Percentiles rank a stretch among this genome's conserved stretches.
Conservation (phyloP, 345 rosid genomes). For the Erysimum cheiranthoides region DNA sequence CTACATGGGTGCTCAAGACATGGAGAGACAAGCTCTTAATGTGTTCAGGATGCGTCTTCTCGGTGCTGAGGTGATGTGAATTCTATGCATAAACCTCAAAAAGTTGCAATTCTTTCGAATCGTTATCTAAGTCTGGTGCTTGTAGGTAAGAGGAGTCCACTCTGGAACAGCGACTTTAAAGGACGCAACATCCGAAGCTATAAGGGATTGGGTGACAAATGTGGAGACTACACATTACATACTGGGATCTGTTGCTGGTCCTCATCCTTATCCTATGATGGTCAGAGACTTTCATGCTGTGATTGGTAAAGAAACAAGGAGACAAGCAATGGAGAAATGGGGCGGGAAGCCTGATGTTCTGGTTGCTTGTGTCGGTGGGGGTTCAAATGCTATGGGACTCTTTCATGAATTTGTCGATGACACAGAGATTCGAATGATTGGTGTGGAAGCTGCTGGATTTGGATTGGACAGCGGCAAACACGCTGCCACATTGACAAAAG, state of each 20-base stretch:
- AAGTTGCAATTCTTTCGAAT: background rate
- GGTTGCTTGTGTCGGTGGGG: slow-evolving; percentile 96
- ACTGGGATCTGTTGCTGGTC: slow-evolving; percentile 95
- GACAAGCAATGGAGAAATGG: slow-evolving; percentile 89
- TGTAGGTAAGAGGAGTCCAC: slow-evolving; percentile 70
- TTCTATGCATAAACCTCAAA: background rate
- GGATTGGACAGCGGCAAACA: slow-evolving; percentile 97
- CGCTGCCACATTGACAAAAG: slow-evolving; percentile 90
- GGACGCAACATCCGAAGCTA: slow-evolving; percentile 81
- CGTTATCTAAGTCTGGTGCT: slow-evolving; percentile 1
- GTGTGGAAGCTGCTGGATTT: slow-evolving; percentile 96
- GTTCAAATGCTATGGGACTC: slow-evolving; percentile 96
- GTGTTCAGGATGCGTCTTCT: slow-evolving; percentile 95
- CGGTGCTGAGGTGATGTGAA: slow-evolving; percentile 73
- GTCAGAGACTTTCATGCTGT: slow-evolving; percentile 94
- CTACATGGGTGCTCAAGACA: slow-evolving; percentile 96
- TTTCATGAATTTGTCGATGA: slow-evolving; percentile 90
- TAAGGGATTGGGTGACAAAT: slow-evolving; percentile 94
- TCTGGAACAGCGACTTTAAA: slow-evolving; percentile 79
- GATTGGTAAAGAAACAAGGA: slow-evolving; percentile 91
- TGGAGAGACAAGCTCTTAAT: slow-evolving; percentile 93
- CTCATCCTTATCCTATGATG: slow-evolving; percentile 99
- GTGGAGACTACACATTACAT: slow-evolving; percentile 94
- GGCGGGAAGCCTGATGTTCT: slow-evolving; percentile 96
- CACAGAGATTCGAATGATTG: slow-evolving; percentile 75